Conservation (phyloP, 2,329 filamentous ascomycete genomes). For the Fusarium continuum region DNA sequence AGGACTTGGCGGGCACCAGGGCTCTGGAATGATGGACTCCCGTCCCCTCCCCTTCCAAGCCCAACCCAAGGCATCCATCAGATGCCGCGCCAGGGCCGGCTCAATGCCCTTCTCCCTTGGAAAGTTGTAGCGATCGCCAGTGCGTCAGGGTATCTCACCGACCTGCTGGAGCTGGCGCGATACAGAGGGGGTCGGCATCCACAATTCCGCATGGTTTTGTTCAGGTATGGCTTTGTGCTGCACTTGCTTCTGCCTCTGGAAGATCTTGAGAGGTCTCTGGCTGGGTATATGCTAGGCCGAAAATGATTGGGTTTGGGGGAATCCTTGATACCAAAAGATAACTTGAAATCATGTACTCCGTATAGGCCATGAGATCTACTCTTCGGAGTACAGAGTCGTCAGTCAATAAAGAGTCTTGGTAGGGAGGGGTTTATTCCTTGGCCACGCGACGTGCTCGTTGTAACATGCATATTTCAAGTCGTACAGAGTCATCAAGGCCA, state of each 20-base stretch:
- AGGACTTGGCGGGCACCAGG: conserved; percentile 32
- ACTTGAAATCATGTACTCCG: not conserved
- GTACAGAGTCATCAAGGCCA: not conserved
- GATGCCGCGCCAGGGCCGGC: conserved; percentile 29
- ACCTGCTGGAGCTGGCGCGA: conserved; percentile 31
- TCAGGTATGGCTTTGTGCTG: conserved; percentile 17
- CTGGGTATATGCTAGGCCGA: conserved; percentile 11
- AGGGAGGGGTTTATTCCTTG: not conserved
- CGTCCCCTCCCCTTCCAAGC: conserved; percentile 12
- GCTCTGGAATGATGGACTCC: conserved; percentile 39
- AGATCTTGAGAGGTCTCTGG: conserved; percentile 2
- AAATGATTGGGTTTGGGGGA: conserved; percentile 16
- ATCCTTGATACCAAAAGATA: not conserved
- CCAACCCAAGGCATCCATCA: not conserved
- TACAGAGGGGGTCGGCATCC: conserved; percentile 15
- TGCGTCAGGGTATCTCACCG: conserved; percentile 41
- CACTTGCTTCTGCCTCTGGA: conserved; percentile 6
- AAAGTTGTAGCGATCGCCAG: conserved; percentile 34
- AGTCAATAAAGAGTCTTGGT: not conserved
- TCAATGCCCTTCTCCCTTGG: conserved; percentile 30
- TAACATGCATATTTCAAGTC: not conserved
- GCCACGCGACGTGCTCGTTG: not conserved
- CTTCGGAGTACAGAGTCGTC: not conserved
- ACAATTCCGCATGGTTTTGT: conserved; percentile 30
- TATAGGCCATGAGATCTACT: not conserved